Conservation (phyloP, 345 rosid species). For the Linum lewisii region DNA sequence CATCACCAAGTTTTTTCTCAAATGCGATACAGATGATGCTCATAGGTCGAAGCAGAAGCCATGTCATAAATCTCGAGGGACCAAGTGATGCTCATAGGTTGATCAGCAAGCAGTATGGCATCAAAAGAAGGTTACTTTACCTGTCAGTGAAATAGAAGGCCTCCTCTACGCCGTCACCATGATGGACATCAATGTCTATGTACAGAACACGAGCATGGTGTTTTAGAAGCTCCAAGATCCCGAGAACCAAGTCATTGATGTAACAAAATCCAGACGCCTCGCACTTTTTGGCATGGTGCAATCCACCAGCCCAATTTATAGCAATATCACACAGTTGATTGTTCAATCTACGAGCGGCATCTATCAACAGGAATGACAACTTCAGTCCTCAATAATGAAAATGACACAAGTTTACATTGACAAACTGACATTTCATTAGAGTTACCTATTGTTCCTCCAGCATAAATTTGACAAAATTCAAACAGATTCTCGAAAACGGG, state of each 20-base stretch:
- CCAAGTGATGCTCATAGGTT: too few species aligned
- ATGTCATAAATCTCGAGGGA: too few species aligned
- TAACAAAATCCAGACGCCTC: slow-evolving; percentile 98
- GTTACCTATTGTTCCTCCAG: slow-evolving; percentile 96
- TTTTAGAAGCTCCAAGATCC: slow-evolving; percentile 86
- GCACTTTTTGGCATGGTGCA: slow-evolving; percentile 97
- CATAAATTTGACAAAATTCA: slow-evolving; percentile 95
- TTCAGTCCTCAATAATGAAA: slow-evolving; percentile 9
- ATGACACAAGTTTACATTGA: not conserved
- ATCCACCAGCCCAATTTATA: slow-evolving; percentile 98
- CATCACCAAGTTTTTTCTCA: too few species aligned
- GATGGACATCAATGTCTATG: slow-evolving; percentile 96
- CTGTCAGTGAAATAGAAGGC: slow-evolving; percentile 97
- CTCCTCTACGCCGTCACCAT: slow-evolving; percentile 99
- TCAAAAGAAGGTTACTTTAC: slow-evolving; percentile 24
- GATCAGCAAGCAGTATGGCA: not conserved
- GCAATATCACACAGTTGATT: slow-evolving; percentile 92
- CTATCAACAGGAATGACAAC: slow-evolving; percentile 23
- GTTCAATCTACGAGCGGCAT: slow-evolving; percentile 90
- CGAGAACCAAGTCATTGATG: slow-evolving; percentile 92
- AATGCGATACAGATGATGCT: too few species aligned
- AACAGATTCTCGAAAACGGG: slow-evolving; percentile 93
- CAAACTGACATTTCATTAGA: too few species aligned
- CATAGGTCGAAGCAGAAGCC: too few species aligned
- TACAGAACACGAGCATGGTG: slow-evolving; percentile 83